Base-by-base conservation (phyloP, 306 rosid genomes). In the Albizia julibrissin region DNA sequence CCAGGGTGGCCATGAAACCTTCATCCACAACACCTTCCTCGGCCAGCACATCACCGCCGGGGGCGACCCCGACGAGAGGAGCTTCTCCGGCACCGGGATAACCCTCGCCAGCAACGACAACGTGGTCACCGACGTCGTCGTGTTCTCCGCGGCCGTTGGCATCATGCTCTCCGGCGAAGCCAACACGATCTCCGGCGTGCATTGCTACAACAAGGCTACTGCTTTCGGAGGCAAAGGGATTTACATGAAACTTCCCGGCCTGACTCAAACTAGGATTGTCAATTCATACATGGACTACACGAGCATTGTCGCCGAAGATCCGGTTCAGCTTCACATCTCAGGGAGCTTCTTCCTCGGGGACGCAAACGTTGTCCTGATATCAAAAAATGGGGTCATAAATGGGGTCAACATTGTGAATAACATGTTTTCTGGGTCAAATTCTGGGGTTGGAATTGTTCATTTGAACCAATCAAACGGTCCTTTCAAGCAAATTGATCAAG, bases 21-120 rank as follows among this genome's bases (percentile, higher is more conserved):
- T 85, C 90, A 95, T 95, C 71, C 82, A 95, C 0, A 91, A 85
- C 87, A 83, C 97, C 64, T 95, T 92, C 87, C 90, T 95, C 22
- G 99, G 99, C 43, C 99, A 93, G 31, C 98, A 93, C 81, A 87
- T 92, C 80, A 95, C 98, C 3, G 99, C 98, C 0, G 99, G 99
- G 0, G 91, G 84, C 0, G 94, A 93, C 84, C 81, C 61, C 0
- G 79, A 79, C 0, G 98, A 95, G 72, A 85, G 89, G 22, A 83
- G 85, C 84, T 95, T 95, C 82, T 87, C 97, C 0, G 98, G 99
- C 16, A 95, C 92, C 0, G 99, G 88, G 19, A 93, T 95, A 61
- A 90, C 22, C 29, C 91, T 95, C 0, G 76, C 64, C 22, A 91
- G 99, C 0, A 95, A 95, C 19, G 99, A 95, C 83, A 95, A 95